Conservation (phyloP, 352 stramenopile genomes). For the Phytopythium helicoides region DNA sequence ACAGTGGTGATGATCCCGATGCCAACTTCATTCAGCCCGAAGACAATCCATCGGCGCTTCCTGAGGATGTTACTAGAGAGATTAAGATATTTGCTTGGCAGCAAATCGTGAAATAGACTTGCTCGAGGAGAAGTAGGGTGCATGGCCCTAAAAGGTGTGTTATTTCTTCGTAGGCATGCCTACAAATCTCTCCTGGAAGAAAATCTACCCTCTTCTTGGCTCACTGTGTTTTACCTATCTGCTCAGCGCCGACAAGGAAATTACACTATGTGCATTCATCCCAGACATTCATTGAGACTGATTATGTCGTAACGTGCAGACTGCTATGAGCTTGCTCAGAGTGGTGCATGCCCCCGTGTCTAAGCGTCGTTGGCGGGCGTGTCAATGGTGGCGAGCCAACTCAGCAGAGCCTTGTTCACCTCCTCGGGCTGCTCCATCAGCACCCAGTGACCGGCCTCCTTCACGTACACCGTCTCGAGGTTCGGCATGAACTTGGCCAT, state of each 20-base stretch:
- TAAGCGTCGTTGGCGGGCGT: too few species aligned
- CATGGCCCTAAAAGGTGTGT: too few species aligned
- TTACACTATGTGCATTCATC: too few species aligned
- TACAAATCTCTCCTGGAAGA: background rate
- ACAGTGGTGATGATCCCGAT: conserved; percentile 52
- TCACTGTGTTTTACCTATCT: background rate
- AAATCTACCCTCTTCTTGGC: background rate
- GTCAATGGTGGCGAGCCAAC: conserved; percentile 38
- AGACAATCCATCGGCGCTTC: conserved; percentile 67
- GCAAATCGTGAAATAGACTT: background rate
- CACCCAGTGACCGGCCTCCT: conserved; percentile 41
- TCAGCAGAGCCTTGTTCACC: conserved; percentile 33
- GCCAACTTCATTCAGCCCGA: conserved; percentile 83
- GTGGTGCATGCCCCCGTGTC: too few species aligned
- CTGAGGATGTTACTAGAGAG: conserved; percentile 68
- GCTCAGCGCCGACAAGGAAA: background rate
- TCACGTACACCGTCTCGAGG: conserved; percentile 28
- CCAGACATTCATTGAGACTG: background rate
- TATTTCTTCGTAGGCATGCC: background rate
- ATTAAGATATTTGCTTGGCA: conserved; percentile 10
- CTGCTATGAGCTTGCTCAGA: too few species aligned
- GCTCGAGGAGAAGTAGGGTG: background rate
- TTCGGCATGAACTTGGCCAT: conserved; percentile 45
- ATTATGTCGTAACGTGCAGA: background rate
- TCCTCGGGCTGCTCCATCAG: conserved; percentile 34